Conservation (phyloP, 805 yeast species). For the Zygotorulaspora danielsina region DNA sequence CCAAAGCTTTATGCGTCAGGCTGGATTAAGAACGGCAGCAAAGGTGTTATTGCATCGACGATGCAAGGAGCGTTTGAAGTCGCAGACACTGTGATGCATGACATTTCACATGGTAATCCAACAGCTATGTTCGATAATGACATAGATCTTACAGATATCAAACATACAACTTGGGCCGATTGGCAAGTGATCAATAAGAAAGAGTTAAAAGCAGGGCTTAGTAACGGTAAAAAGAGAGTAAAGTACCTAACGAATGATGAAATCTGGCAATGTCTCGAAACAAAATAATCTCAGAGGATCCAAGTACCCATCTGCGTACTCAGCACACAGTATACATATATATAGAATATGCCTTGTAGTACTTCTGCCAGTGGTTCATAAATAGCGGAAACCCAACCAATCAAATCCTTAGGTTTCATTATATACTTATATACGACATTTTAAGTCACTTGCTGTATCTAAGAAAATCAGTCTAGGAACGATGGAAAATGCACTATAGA, state of each 20-base stretch:
- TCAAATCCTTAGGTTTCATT: conserved; percentile 10
- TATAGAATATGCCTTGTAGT: too few relatives aligned
- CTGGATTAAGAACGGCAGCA: conserved; percentile 84
- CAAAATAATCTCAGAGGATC: background rate
- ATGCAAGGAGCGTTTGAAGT: conserved; percentile 79
- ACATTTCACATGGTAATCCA: conserved; percentile 34
- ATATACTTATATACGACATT: conserved; percentile 5
- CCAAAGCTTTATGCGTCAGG: conserved; percentile 75
- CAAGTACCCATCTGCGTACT: background rate
- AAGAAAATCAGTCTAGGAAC: too few relatives aligned
- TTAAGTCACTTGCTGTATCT: too few relatives aligned
- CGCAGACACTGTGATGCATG: conserved; percentile 60
- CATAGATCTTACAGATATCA: conserved; percentile 11
- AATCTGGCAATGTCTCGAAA: conserved; percentile 9
- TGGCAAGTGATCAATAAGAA: conserved; percentile 26
- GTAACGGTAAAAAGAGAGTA: conserved; percentile 14
- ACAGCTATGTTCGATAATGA: conserved; percentile 1
- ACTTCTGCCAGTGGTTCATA: too few relatives aligned
- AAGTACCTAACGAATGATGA: conserved; percentile 19
- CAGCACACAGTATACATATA: too few relatives aligned
- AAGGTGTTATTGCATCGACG: conserved; percentile 87
- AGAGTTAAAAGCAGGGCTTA: conserved; percentile 23
- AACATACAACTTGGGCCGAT: conserved; percentile 32
- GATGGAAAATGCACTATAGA: too few relatives aligned
- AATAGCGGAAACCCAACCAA: conserved; percentile 10